Conservation (phyloP, 345 rosid genomes). For the Gynandropsis gynandra region DNA sequence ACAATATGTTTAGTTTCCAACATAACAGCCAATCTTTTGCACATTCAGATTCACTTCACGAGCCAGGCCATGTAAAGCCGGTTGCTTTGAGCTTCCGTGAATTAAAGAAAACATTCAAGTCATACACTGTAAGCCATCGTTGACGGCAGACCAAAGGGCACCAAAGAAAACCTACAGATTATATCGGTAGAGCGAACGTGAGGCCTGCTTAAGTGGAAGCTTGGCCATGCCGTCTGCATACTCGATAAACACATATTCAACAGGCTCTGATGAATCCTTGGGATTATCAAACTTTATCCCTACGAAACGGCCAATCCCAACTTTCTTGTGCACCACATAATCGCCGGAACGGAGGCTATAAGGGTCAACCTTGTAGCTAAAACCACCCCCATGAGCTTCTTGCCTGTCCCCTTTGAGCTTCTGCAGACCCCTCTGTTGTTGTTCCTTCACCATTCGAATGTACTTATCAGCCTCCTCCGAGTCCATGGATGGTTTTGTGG, state of each 20-base stretch:
- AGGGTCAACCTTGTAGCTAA: conserved; percentile 87
- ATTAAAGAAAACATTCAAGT: neutral
- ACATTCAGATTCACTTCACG: too few relatives aligned
- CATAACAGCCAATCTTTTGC: too few relatives aligned
- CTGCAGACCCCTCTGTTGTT: conserved; percentile 85
- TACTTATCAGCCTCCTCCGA: conserved; percentile 82
- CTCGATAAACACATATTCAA: conserved; percentile 80
- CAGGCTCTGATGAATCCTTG: conserved; percentile 50
- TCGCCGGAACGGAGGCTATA: conserved; percentile 64
- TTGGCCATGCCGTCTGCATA: conserved; percentile 97
- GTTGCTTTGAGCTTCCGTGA: too few relatives aligned
- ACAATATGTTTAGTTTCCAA: too few relatives aligned
- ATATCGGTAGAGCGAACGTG: conserved; percentile 83
- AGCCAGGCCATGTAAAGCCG: too few relatives aligned
- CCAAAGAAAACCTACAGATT: conserved; percentile 46
- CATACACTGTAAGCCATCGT: conserved; percentile 2
- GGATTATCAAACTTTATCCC: conserved; percentile 73
- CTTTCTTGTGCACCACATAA: conserved; percentile 93
- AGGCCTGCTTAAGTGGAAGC: conserved; percentile 87
- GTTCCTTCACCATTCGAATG: conserved; percentile 70
- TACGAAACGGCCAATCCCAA: conserved; percentile 82
- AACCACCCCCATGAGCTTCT: conserved; percentile 28
- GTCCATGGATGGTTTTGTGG: conserved; percentile 49
- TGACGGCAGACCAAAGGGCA: neutral
- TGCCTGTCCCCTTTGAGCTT: conserved; percentile 64